These are phyloP conservation scores for Saposhnikovia divaricata DNA, from an alignment of 129 eudicot species.

Conservation along the genomic window DNA sequence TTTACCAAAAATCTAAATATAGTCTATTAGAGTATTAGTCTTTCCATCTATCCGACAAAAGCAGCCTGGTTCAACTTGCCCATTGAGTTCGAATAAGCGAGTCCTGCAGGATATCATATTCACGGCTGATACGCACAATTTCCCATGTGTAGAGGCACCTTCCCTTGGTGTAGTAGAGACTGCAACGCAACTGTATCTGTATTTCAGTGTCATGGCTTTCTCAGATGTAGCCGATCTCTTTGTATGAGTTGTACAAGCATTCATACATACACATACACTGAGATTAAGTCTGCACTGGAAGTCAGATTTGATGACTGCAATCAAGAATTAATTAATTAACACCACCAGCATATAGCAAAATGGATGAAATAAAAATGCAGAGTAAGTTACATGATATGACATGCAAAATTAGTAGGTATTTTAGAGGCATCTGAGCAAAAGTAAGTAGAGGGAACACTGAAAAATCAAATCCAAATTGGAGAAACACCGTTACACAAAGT, in stretches of 20 bases:
- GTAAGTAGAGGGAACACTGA: not conserved
- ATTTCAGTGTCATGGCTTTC: too few relatives aligned
- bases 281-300: too few relatives aligned
- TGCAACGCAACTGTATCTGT: too few relatives aligned
- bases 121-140: slow-evolving; percentile 94
- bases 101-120: slow-evolving; percentile 78
- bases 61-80: slow-evolving; percentile 66
- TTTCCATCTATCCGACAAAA: too few relatives aligned
- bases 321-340: not conserved
- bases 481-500: slow-evolving; percentile 3
- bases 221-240: too few relatives aligned
- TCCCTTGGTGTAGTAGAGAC: slow-evolving; percentile 97
- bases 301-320: too few relatives aligned
- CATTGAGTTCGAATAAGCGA: slow-evolving; percentile 31
- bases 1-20: too few relatives aligned
- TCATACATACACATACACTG: too few relatives aligned
- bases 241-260: too few relatives aligned
- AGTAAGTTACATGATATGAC: not conserved
- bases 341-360: not conserved
- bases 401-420: not conserved
- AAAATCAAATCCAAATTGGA: not conserved
- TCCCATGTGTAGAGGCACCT: slow-evolving; percentile 97
- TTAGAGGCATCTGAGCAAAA: slow-evolving; percentile 11
- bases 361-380: slow-evolving; percentile 6
- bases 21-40: too few relatives aligned